Base-by-base conservation (phyloP, 345 rosid species). In the Gossypium stocksii region DNA sequence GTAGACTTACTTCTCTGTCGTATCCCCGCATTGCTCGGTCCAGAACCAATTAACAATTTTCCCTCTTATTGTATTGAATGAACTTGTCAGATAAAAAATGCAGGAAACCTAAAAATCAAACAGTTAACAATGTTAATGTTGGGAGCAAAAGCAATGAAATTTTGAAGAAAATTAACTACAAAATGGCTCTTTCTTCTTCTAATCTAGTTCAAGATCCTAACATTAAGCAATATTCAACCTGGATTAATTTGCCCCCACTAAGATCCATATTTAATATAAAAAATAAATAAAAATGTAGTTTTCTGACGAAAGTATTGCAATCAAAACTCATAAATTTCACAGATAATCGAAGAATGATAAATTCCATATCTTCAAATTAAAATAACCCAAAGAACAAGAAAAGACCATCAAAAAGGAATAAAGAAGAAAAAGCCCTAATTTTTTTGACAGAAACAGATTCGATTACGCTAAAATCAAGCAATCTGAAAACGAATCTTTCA, bases 21-120 rank as follows among this genome's bases (percentile, higher is more conserved):
- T 87, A 84, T 62, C 73, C 85, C 78, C 78, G 61, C 91, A 88
- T 89, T 75, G 74, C 81, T 54, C 59, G 17, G 4, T 16, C 41
- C 3, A 51, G 45, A 58, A 51, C 44, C 44, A 27, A 23, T 23
- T 23, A 15, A 69, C 34, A 62, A 38, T 66, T 12, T 23, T 2
- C 11, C 53, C 13, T 23, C 34, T 45, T 66, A 25, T 27, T 15
- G n/a, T 51, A 4, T 69, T 27, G 59, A 69, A 25, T 51, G 7
- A 69, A 49, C 58, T 51, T 69, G 17, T 68, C 57, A 68, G 58
- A 49, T 22, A 34, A 46, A 57, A 45, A 43, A 56, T 54, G 41
- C 48, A 19, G 2, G 49, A 67, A 71, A 46, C 66, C 82, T 72
- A 74, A 72, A 71, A 29, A 13, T 51, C 70, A 27, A 73, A 34